Base-by-base conservation (phyloP, 2,329 filamentous ascomycete genomes). In the Pseudocercospora fuligena region DNA sequence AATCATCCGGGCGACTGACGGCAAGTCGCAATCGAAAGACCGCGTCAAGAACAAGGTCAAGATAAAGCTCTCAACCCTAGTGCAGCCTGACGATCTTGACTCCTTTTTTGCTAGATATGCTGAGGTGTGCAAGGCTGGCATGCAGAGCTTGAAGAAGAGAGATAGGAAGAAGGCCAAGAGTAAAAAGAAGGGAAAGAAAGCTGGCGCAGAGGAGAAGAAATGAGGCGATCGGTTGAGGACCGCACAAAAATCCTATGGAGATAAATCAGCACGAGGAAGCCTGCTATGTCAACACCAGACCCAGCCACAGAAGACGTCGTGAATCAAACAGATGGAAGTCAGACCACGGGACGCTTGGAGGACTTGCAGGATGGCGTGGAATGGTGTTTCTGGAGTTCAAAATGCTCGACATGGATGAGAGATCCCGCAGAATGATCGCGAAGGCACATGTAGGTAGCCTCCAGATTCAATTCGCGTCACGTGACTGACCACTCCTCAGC, bases 101-200 rank as follows among this genome's bases (percentile, higher is more conserved):
- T 82, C 79, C 0, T 99, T 99, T 77, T 99, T 93, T 78, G 82
- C 84, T 31, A 86, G 88, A 60, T 99, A 98, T 82, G 94, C 93
- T 23, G 95, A 98, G 72, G 86, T 93, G 2, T 97, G 94, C 81
- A 97, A 97, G 83, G 83, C 86, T 0, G 93, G 93, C 5, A 97
- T 98, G 93, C 85, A 87, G 58, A 89, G 90, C 7, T 78, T 99
- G 81, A 98, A 97, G 87, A 97, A 97, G 77, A 87, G 95, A 73
- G 94, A 98, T 81, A 87, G 93, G 76, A 97, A 91, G 80, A 94
- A 92, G 85, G 89, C 90, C 72, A 92, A 91, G 82, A 88, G 87
- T 83, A 92, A 91, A 78, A 89, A 91, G 73, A 92, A 91, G 70
- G 92, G 90, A 82, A 89, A 85, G 79, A 85, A 82, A 73, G 66